Evolutionary conservation across 306 rosid species (phyloP), one percentile per base, ranked within the genome.

Genomic region (Hippophae gyantsensis): DNA sequence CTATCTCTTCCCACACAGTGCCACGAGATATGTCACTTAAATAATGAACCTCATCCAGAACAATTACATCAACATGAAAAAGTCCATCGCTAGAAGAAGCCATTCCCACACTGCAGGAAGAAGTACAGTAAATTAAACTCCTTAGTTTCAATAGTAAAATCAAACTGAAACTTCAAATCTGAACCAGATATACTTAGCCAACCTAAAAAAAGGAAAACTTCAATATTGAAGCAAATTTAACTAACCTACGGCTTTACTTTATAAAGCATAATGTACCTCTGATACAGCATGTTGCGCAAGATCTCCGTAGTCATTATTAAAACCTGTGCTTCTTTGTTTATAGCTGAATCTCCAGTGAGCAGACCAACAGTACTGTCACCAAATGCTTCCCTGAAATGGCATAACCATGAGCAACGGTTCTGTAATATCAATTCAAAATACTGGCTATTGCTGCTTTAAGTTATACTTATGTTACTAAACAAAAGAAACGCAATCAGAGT

Each of bases 31-130:
- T 85, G 76, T 92, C 98, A 53, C 98, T 92, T 45, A 92, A 86
- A 69, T 92, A 92, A 83, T 92, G 98, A 80, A 92, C 98, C 81
- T 92, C 98, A 62, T 92, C 98, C 80, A 92, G 78, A 66, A 92
- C 89, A 65, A 92, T 92, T 53, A 82, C 96, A 71, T 92, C 96
- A 54, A 92, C 98, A 55, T 81, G 81, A 62, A 80, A 86, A 63
- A 92, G 96, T 57, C 89, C 82, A 61, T 87, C 67, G 56, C 86
- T 79, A 60, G 93, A 83, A 73, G 98, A 85, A 71, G 67, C 68
- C 78, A 71, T 83, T 66, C 96, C 96, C 68, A 92, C 95, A 60
- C 98, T 92, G 89, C 84, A 76, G 56, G 66, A 60, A 45, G 69
- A 68, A 63, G 52, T 51, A 13, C 26, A 56, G 46, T 69, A 53